Evolutionary conservation across 805 yeast genomes (phyloP).

Genomic region (Candida tallmaniae): DNA sequence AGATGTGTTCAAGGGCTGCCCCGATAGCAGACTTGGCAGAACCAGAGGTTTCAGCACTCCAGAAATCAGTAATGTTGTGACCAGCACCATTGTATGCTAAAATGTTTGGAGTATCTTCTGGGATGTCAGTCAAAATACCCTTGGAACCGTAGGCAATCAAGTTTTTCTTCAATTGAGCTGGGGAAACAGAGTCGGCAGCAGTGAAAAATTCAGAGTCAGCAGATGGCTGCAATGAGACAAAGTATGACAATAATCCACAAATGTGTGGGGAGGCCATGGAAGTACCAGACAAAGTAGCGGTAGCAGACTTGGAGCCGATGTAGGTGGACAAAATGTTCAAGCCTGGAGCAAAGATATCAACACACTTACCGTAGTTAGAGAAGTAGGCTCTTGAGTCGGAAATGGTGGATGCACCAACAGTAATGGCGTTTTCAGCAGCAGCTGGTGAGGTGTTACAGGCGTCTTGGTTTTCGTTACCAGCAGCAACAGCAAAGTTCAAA

Average conservation of each 20-base stretch:
- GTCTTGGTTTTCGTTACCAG: slow-evolving; percentile 91
- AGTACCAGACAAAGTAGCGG: slow-evolving; percentile 88
- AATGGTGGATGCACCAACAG: slow-evolving; percentile 93
- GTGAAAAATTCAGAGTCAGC: slow-evolving; percentile 58
- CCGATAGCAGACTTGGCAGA: neutral
- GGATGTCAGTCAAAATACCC: slow-evolving; percentile 55
- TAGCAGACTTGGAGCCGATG: slow-evolving; percentile 70
- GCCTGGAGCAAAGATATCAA: slow-evolving; percentile 96
- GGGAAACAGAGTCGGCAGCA: slow-evolving; percentile 54
- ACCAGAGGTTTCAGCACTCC: slow-evolving; percentile 29
- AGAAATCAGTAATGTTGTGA: slow-evolving; percentile 60
- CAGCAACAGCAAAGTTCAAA: slow-evolving; percentile 90
- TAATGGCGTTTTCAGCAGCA: slow-evolving; percentile 73
- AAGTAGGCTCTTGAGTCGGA: slow-evolving; percentile 90
- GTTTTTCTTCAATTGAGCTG: slow-evolving; percentile 73
- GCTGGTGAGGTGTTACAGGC: slow-evolving; percentile 95
- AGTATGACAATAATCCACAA: slow-evolving; percentile 87
- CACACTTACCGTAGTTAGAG: slow-evolving; percentile 94
- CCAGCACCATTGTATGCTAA: slow-evolving; percentile 84
- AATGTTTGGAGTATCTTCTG: slow-evolving; percentile 70
- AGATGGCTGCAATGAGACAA: slow-evolving; percentile 79
- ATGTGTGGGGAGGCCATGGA: slow-evolving; percentile 99
- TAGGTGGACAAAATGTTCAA: slow-evolving; percentile 80
- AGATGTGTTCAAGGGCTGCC: too few species aligned
- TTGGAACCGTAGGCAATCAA: slow-evolving; percentile 65